These are phyloP conservation scores for Colletotrichum lupini DNA, from an alignment of 2,329 filamentous ascomycete genomes.

Conservation along the genomic window DNA sequence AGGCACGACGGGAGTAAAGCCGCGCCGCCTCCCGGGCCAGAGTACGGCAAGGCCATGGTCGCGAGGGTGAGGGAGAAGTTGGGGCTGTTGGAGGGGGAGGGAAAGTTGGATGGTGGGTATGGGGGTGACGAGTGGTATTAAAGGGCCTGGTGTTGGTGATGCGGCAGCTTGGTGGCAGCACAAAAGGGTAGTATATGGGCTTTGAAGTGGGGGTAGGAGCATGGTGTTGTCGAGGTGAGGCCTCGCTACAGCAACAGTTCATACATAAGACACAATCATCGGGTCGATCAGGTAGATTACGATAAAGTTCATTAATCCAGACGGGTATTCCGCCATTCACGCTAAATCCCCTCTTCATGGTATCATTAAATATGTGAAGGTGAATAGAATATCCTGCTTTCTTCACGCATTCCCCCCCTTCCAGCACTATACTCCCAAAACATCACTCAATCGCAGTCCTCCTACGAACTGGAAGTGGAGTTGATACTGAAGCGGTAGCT, in stretches of 20 bases:
- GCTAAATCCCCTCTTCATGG: background rate
- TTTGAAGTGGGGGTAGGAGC: too few species aligned
- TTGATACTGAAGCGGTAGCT: slow-evolving; percentile 70
- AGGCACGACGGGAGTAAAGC: slow-evolving; percentile 38
- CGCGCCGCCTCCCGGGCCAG: slow-evolving; percentile 40
- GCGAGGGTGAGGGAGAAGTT: slow-evolving; percentile 40
- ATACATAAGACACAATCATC: background rate
- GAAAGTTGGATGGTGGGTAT: slow-evolving; percentile 37
- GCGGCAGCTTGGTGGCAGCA: too few species aligned
- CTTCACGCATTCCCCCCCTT: background rate
- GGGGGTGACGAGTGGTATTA: slow-evolving; percentile 37
- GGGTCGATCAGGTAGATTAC: background rate
- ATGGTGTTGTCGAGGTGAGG: too few species aligned
- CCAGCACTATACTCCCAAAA: background rate
- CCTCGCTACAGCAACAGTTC: too few species aligned
- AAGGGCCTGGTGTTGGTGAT: background rate
- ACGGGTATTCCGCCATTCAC: background rate
- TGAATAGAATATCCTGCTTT: background rate
- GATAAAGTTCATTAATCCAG: background rate
- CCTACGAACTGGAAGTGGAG: slow-evolving; percentile 30
- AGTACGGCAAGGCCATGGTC: slow-evolving; percentile 42
- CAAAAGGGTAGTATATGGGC: too few species aligned
- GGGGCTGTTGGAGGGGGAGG: slow-evolving; percentile 36
- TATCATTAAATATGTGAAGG: slow-evolving; percentile 23
- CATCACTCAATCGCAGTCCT: background rate